Evolutionary conservation across 768 basidiomycete species (phyloP).

Genomic region (Leccinum uliginosum): DNA sequence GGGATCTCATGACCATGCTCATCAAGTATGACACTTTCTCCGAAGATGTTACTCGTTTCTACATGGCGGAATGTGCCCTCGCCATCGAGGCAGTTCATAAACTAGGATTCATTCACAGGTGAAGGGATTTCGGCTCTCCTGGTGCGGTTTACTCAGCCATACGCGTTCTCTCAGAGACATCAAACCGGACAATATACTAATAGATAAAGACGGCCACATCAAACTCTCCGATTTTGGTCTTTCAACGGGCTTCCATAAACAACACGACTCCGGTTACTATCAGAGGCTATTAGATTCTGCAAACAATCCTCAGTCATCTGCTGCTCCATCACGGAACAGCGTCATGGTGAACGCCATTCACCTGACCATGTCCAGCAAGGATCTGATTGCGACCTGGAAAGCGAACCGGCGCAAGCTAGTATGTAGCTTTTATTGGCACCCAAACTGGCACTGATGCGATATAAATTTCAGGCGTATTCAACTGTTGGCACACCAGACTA

Average conservation of each 20-base stretch:
- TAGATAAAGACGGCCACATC: constrained; percentile 92
- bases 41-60: constrained; percentile 96
- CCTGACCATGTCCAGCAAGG: constrained; percentile 89
- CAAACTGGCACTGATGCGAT: constrained; percentile 1
- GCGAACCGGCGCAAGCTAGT: constrained; percentile 95
- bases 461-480: constrained; percentile 73
- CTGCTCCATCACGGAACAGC: constrained; percentile 69
- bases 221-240: constrained; percentile 98
- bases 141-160: background rate
- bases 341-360: constrained; percentile 98
- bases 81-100: constrained; percentile 98
- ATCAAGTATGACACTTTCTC: constrained; percentile 99
- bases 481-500: constrained; percentile 98
- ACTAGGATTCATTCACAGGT: constrained; percentile 97
- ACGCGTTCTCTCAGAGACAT: constrained; percentile 65
- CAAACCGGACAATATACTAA: constrained; percentile 94
- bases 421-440: constrained; percentile 19
- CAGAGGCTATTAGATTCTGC: constrained; percentile 77
- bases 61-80: constrained; percentile 97
- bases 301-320: constrained; percentile 39
- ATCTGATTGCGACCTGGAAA: constrained; percentile 97
- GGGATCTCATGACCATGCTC: constrained; percentile 99
- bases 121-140: background rate
- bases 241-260: constrained; percentile 98
- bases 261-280: constrained; percentile 95